Evolutionary conservation across 2,329 filamentous ascomycete genomes (phyloP).

Genomic region (Verticillium tricorpus): DNA sequence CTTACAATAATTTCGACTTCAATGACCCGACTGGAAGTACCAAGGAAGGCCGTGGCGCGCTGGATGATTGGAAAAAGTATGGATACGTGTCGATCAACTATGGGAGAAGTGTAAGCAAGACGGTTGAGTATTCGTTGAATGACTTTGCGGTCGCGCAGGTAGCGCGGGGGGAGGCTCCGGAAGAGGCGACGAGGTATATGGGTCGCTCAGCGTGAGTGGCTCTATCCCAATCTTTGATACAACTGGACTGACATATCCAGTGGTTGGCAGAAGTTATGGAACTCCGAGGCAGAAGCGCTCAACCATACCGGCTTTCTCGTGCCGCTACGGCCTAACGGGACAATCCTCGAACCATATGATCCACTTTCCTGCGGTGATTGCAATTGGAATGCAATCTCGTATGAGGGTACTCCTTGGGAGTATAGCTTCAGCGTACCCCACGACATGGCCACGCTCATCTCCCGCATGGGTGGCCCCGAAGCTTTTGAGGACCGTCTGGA

Average conservation of each 20-base stretch:
- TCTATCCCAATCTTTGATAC: fast-evolving
- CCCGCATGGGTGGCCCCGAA: constrained; percentile 43
- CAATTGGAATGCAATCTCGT: constrained; percentile 49
- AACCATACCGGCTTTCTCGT: constrained; percentile 54
- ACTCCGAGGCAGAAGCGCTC: constrained; percentile 36
- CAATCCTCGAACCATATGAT: constrained; percentile 35
- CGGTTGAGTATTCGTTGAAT: constrained; percentile 54
- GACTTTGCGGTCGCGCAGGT: constrained; percentile 54
- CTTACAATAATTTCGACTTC: constrained; percentile 43
- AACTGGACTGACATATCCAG: background rate
- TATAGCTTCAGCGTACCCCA: constrained; percentile 56
- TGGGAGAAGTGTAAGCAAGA: constrained; percentile 49
- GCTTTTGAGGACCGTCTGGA: constrained; percentile 47
- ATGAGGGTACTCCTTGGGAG: constrained; percentile 41
- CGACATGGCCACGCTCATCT: constrained; percentile 49
- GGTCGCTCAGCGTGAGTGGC: constrained; percentile 34
- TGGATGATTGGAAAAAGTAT: constrained; percentile 53
- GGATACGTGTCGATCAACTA: constrained; percentile 50
- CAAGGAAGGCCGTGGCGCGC: constrained; percentile 51
- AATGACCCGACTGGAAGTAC: constrained; percentile 48
- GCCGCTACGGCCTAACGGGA: constrained; percentile 44
- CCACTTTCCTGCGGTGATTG: constrained; percentile 48
- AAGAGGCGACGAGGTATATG: constrained; percentile 46
- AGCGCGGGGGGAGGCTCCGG: constrained; percentile 44
- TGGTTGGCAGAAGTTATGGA: constrained; percentile 60